Evolutionary conservation across 2,329 filamentous ascomycete species (phyloP).

Genomic region (Fusarium odoratissimum): DNA sequence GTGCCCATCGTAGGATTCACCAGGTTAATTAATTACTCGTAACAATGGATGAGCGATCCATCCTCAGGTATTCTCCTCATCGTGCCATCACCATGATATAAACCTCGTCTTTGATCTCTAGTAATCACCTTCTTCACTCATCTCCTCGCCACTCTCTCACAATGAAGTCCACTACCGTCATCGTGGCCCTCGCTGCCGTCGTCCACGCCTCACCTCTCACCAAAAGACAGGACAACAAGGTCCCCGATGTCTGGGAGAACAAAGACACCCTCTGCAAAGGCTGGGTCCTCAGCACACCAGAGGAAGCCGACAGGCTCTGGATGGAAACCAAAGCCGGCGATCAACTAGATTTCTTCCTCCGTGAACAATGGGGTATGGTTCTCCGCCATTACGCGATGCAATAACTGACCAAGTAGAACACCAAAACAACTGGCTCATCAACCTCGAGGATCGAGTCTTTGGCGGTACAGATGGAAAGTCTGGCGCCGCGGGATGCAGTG

Average conservation of each 20-base stretch:
- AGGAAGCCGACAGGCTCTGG: constrained; percentile 20
- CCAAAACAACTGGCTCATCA: constrained; percentile 23
- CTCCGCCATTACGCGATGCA: accelerated
- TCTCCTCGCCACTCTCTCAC: too few species aligned
- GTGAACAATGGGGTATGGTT: constrained; percentile 6
- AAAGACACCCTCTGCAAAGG: constrained; percentile 19
- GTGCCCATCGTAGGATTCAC: too few species aligned
- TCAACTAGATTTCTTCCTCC: constrained; percentile 8
- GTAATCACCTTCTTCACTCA: too few species aligned
- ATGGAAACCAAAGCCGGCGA: background rate
- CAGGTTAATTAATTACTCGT: too few species aligned
- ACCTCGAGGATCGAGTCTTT: constrained; percentile 8
- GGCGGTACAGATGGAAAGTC: constrained; percentile 12
- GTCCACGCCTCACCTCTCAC: background rate
- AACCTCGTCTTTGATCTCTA: too few species aligned
- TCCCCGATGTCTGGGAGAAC: background rate
- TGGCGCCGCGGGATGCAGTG: background rate
- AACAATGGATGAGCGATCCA: too few species aligned
- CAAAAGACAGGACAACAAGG: background rate
- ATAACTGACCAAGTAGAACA: constrained; percentile 10
- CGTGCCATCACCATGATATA: too few species aligned
- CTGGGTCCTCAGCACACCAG: constrained; percentile 15
- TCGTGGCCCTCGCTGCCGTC: background rate
- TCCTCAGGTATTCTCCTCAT: too few species aligned
- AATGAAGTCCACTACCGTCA: too few species aligned